phyloP scores from a whole-genome alignment of 108 stramenopile genomes.

The Fragilariopsis cylindrus region DNA sequence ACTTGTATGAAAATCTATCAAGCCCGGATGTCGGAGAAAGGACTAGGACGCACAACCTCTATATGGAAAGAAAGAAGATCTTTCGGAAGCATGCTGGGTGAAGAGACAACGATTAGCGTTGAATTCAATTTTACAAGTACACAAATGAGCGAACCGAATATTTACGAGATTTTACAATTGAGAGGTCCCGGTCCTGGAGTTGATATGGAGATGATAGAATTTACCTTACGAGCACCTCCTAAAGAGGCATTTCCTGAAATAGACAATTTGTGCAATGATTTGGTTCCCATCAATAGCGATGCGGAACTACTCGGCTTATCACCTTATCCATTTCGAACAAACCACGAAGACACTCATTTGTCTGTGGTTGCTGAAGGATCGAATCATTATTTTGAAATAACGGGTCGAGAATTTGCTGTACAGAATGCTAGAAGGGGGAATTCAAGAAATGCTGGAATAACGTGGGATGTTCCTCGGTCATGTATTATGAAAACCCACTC shows the following conservation, averaged over 20 bases:
- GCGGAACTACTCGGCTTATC: constrained; percentile 40
- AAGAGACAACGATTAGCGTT: constrained; percentile 45
- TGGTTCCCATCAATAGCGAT: constrained; percentile 57
- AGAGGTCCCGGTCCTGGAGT: constrained; percentile 39
- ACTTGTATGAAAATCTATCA: constrained; percentile 17
- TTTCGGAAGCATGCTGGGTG: constrained; percentile 37
- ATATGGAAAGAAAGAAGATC: constrained; percentile 16
- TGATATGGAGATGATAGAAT: constrained; percentile 46
- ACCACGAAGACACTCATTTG: constrained; percentile 12
- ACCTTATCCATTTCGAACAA: constrained; percentile 39
- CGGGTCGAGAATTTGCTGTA: constrained; percentile 16
- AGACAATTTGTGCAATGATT: constrained; percentile 37
- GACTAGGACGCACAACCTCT: background rate
- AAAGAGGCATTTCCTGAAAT: constrained; percentile 26
- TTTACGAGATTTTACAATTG: constrained; percentile 42
- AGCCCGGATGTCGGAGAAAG: background rate
- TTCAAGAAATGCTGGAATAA: constrained; percentile 8
- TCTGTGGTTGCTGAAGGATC: constrained; percentile 1
- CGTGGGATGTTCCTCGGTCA: constrained; percentile 15
- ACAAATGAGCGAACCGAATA: constrained; percentile 27
- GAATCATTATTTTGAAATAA: constrained; percentile 19
- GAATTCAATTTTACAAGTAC: constrained; percentile 32
- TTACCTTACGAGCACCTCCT: constrained; percentile 50
- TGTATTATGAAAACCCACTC: constrained; percentile 11
- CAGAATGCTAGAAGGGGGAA: background rate